phyloP scores from a whole-genome alignment of 176 grass and related monocot species.

The Thinopyrum elongatum region DNA sequence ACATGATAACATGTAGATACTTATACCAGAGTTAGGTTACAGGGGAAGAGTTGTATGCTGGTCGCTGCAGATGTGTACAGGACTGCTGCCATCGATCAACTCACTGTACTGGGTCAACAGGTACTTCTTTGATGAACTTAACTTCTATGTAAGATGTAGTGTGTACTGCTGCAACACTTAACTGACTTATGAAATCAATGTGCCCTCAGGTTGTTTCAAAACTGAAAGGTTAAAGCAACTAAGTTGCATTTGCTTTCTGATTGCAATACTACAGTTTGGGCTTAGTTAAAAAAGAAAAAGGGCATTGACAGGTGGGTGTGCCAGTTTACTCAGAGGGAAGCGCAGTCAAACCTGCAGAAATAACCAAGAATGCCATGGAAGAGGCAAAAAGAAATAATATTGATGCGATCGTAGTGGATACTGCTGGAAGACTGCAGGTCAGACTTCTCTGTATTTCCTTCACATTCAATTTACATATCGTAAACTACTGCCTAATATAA shows the following conservation, averaged over 20 bases:
- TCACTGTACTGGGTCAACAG: conserved; percentile 78
- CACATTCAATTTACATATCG: neutral
- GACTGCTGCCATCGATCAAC: conserved; percentile 97
- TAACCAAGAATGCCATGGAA: conserved; percentile 73
- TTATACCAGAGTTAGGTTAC: conserved; percentile 52
- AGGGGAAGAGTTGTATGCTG: too few relatives aligned
- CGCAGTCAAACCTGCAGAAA: conserved; percentile 64
- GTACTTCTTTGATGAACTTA: conserved; percentile 32
- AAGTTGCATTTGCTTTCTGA: neutral
- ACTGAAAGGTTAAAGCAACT: neutral
- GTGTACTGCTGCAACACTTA: neutral
- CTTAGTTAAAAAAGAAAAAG: neutral
- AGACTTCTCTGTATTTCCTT: conserved; percentile 17
- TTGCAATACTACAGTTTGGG: neutral
- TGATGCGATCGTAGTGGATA: conserved; percentile 87
- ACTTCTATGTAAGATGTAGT: neutral
- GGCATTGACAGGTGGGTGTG: conserved; percentile 59
- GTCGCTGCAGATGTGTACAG: conserved; percentile 94
- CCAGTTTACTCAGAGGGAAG: conserved; percentile 89
- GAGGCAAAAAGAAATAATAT: conserved; percentile 78
- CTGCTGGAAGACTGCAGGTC: conserved; percentile 89
- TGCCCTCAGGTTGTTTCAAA: neutral
- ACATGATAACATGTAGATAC: conserved; percentile 27
- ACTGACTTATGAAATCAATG: neutral
- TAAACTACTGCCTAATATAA: neutral